phyloP scores from a whole-genome alignment of 768 basidiomycete genomes.

The Boletellus sp. region DNA sequence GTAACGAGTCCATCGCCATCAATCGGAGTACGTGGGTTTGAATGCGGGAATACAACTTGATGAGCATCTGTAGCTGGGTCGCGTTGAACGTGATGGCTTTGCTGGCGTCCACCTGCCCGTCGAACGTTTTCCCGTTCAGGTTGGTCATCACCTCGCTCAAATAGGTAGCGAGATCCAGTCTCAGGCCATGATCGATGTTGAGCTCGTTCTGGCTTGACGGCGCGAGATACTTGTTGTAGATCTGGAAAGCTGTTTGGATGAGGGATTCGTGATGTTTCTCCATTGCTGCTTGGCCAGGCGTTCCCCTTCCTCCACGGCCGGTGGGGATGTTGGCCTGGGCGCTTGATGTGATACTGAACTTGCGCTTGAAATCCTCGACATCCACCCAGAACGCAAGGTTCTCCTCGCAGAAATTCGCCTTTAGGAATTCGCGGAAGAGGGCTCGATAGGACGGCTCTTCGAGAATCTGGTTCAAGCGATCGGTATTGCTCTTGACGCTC shows the following conservation, averaged over 20 bases:
- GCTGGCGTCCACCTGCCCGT: constrained; percentile 77
- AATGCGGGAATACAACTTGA: constrained; percentile 91
- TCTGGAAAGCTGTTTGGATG: constrained; percentile 90
- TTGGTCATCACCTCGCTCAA: constrained; percentile 84
- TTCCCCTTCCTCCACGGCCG: constrained; percentile 42
- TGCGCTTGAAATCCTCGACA: constrained; percentile 93
- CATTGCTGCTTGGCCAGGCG: constrained; percentile 85
- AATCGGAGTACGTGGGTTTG: constrained; percentile 95
- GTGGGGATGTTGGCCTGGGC: constrained; percentile 60
- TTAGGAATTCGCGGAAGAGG: constrained; percentile 92
- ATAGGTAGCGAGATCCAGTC: constrained; percentile 92
- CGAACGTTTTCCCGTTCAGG: constrained; percentile 71
- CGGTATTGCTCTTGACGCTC: constrained; percentile 85
- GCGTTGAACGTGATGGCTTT: constrained; percentile 86
- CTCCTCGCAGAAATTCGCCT: constrained; percentile 96
- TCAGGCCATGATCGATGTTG: constrained; percentile 96
- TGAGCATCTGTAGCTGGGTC: constrained; percentile 91
- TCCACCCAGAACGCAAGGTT: constrained; percentile 97
- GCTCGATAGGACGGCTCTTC: constrained; percentile 87
- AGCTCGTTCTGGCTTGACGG: constrained; percentile 94
- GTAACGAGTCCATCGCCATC: constrained; percentile 99
- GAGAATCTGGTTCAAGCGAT: constrained; percentile 85
- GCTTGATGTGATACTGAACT: constrained; percentile 93
- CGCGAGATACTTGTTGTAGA: constrained; percentile 93
- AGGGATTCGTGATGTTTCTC: constrained; percentile 94